Evolutionary conservation across 805 yeast genomes (phyloP).

Genomic region (Spathaspora gorwiae): DNA sequence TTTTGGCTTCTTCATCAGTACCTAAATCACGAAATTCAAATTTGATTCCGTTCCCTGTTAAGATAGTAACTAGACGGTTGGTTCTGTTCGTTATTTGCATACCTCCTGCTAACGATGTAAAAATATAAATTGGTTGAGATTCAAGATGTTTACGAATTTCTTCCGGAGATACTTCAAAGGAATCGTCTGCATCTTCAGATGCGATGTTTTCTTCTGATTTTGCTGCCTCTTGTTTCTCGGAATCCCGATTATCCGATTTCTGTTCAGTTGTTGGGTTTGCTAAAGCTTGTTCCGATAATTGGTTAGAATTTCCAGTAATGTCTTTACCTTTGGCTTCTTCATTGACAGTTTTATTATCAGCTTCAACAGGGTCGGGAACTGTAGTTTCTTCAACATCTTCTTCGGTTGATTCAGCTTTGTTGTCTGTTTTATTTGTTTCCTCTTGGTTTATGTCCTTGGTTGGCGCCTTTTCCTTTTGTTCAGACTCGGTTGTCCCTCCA

Average conservation of each 20-base stretch:
- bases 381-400: slow-evolving; percentile 1
- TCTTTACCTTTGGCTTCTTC: background rate
- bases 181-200: slow-evolving; percentile 19
- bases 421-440: slow-evolving; percentile 4
- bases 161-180: slow-evolving; percentile 35
- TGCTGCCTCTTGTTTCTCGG: background rate
- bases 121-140: slow-evolving; percentile 64
- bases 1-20: slow-evolving; percentile 81
- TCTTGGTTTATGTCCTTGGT: slow-evolving; percentile 1
- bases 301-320: background rate
- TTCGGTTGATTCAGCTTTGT: background rate
- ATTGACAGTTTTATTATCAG: slow-evolving; percentile 1
- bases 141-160: slow-evolving; percentile 40
- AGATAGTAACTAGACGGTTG: slow-evolving; percentile 66
- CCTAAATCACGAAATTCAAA: slow-evolving; percentile 75
- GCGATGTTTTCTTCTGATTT: slow-evolving; percentile 9
- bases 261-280: background rate
- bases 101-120: slow-evolving; percentile 85
- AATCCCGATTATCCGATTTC: background rate
- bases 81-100: slow-evolving; percentile 75
- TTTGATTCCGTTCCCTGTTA: slow-evolving; percentile 66
- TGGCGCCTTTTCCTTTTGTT: background rate
- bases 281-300: background rate
- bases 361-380: background rate
- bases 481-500: background rate